Evolutionary conservation across 1,139 yeast species (phyloP).

Genomic region (Tardiomyces blankii): DNA sequence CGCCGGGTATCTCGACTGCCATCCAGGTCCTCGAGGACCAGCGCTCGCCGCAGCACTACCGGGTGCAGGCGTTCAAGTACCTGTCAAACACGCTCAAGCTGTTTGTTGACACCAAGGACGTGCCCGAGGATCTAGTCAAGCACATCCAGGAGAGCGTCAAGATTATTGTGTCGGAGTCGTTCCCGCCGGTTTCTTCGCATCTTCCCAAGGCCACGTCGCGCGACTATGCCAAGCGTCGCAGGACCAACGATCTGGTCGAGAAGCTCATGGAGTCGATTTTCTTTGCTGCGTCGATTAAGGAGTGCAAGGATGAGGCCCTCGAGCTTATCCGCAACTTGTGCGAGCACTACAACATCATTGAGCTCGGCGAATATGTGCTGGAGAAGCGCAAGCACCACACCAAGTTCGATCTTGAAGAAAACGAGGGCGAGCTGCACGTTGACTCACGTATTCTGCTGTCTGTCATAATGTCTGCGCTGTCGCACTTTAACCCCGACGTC

Average conservation of each 20-base stretch:
- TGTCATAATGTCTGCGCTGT: slow-evolving; percentile 69
- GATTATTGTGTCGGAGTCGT: slow-evolving; percentile 38
- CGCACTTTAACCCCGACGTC: slow-evolving; percentile 64
- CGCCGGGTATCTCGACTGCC: slow-evolving; percentile 78
- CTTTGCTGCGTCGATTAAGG: slow-evolving; percentile 58
- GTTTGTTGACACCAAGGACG: slow-evolving; percentile 52
- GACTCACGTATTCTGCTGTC: slow-evolving; percentile 62
- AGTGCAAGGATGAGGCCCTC: slow-evolving; percentile 58
- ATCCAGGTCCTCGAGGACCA: slow-evolving; percentile 52
- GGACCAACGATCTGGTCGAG: slow-evolving; percentile 39
- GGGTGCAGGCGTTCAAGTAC: slow-evolving; percentile 68
- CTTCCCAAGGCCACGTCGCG: slow-evolving; percentile 7
- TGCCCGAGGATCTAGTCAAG: slow-evolving; percentile 46
- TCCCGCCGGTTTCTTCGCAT: slow-evolving; percentile 21
- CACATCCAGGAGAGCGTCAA: slow-evolving; percentile 39
- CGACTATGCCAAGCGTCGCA: slow-evolving; percentile 8
- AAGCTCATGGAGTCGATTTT: slow-evolving; percentile 59
- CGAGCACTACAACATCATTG: slow-evolving; percentile 68
- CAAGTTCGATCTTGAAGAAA: slow-evolving; percentile 62
- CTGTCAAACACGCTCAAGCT: slow-evolving; percentile 56
- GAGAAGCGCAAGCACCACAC: slow-evolving; percentile 63
- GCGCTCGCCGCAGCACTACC: slow-evolving; percentile 52
- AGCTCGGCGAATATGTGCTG: slow-evolving; percentile 60
- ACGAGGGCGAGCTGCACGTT: slow-evolving; percentile 64
- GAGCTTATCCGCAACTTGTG: slow-evolving; percentile 53